Percentiles rank a stretch among this genome's conserved stretches.
These are phyloP conservation scores for Guyanaporus albipodus DNA, from an alignment of 768 basidiomycete species.

Conservation along the genomic window DNA sequence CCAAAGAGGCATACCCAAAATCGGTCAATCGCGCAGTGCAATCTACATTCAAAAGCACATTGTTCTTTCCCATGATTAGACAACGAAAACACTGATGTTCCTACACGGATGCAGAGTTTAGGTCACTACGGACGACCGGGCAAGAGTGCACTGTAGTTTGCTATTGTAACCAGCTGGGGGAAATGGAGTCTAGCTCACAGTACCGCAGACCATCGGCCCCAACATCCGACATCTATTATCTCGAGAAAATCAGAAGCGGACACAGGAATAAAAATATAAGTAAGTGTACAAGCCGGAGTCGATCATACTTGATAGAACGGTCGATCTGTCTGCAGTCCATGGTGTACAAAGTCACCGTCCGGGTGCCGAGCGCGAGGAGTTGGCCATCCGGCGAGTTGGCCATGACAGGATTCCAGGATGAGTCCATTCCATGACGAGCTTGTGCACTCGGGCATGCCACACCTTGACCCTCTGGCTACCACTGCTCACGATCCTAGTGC, in stretches of 20 bases:
- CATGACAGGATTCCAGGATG: too few relatives aligned
- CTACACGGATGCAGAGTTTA: conserved; percentile 4
- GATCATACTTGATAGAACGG: conserved; percentile 11
- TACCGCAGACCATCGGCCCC: conserved; percentile 14
- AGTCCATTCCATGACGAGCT: too few relatives aligned
- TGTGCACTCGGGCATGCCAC: too few relatives aligned
- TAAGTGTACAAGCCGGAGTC: conserved; percentile 16
- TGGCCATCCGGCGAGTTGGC: too few relatives aligned
- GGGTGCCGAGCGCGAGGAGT: too few relatives aligned
- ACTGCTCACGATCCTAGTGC: too few relatives aligned
- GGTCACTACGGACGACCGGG: conserved; percentile 18
- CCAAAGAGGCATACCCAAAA: conserved; percentile 38
- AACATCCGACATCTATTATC: conserved; percentile 15
- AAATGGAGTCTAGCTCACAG: not conserved
- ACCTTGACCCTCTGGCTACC: too few relatives aligned
- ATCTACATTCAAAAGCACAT: conserved; percentile 16
- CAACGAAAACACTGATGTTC: not conserved
- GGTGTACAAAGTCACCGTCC: too few relatives aligned
- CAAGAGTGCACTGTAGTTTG: conserved; percentile 14
- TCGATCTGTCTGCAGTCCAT: too few relatives aligned
- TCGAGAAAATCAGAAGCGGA: conserved; percentile 8
- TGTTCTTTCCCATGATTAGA: conserved; percentile 9
- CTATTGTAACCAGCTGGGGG: too few relatives aligned
- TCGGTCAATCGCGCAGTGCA: conserved; percentile 39
- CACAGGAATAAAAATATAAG: conserved; percentile 3